phyloP scores from a whole-genome alignment of 176 grass and related monocot species.

The Musa acuminata region DNA sequence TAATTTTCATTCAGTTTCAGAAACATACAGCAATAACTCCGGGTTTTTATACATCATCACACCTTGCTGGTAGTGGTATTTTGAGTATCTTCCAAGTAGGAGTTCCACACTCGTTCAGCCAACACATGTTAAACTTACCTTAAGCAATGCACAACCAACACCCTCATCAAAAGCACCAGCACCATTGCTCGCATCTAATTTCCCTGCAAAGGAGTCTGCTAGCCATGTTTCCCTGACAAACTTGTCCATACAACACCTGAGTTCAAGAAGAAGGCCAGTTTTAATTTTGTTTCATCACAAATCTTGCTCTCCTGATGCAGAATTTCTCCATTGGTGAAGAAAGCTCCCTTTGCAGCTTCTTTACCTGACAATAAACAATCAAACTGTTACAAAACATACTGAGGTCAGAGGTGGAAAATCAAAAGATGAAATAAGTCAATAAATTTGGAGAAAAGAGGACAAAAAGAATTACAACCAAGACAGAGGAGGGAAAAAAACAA shows the following conservation, averaged over 20 bases:
- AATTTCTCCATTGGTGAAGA: conserved; percentile 23
- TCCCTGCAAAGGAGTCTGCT: conserved; percentile 45
- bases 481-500: background rate
- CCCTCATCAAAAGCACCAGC: conserved; percentile 27
- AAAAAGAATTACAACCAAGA: background rate
- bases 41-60: background rate
- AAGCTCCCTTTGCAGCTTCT: conserved; percentile 29
- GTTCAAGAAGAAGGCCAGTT: conserved; percentile 32
- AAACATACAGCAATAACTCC: background rate
- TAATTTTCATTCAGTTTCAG: no score
- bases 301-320: conserved; percentile 32
- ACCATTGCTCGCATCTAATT: conserved; percentile 3
- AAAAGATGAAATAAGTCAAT: conserved; percentile 43
- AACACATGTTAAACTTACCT: conserved; percentile 18
- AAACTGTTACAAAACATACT: conserved; percentile 32
- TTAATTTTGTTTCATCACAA: conserved; percentile 37
- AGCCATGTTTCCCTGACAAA: conserved; percentile 24
- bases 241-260: conserved; percentile 3
- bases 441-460: conserved; percentile 16
- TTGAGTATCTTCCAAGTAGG: conserved; percentile 47
- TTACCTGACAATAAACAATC: conserved; percentile 26
- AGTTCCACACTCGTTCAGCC: conserved; percentile 39
- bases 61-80: conserved; percentile 24
- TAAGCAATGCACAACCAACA: conserved; percentile 18
- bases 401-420: conserved; percentile 27